These are phyloP conservation scores for Prunus kanzakura DNA, from an alignment of 306 rosid genomes.

Conservation along the genomic window DNA sequence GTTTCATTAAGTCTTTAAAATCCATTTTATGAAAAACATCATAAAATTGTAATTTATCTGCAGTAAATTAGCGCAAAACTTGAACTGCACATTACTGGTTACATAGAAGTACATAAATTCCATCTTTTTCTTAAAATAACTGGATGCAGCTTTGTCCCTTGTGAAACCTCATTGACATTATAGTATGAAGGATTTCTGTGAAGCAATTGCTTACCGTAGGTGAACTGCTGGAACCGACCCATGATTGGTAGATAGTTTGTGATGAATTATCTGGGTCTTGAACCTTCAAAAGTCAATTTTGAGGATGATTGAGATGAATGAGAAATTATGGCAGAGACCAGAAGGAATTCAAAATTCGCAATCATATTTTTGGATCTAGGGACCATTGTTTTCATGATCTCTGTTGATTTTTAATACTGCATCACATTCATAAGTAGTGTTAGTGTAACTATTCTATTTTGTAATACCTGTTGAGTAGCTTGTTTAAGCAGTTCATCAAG, in stretches of 20 bases:
- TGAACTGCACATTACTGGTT: background rate
- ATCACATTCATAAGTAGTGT: background rate
- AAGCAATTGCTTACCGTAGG: conserved; percentile 38
- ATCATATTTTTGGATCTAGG: background rate
- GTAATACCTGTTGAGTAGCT: conserved; percentile 61
- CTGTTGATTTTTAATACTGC: background rate
- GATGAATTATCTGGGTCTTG: conserved; percentile 70
- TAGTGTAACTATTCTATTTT: background rate
- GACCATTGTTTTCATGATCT: background rate
- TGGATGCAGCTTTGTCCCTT: background rate
- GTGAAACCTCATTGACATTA: background rate
- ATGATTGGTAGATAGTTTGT: conserved; percentile 55
- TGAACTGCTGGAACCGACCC: conserved; percentile 43
- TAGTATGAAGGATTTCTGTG: background rate
- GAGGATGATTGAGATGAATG: background rate
- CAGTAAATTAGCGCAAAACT: background rate
- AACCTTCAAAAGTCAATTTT: conserved; percentile 41
- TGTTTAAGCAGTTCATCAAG: conserved; percentile 61
- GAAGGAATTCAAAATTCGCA: background rate
- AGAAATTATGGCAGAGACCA: background rate
- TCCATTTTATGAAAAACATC: background rate
- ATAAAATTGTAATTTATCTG: background rate
- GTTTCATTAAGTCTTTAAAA: conserved; percentile 12
- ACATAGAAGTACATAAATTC: background rate
- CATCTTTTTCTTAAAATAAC: too few species aligned